Base-by-base conservation (phyloP, 1,284 basidiomycete species). In the Phellopilus nigrolimitatus region DNA sequence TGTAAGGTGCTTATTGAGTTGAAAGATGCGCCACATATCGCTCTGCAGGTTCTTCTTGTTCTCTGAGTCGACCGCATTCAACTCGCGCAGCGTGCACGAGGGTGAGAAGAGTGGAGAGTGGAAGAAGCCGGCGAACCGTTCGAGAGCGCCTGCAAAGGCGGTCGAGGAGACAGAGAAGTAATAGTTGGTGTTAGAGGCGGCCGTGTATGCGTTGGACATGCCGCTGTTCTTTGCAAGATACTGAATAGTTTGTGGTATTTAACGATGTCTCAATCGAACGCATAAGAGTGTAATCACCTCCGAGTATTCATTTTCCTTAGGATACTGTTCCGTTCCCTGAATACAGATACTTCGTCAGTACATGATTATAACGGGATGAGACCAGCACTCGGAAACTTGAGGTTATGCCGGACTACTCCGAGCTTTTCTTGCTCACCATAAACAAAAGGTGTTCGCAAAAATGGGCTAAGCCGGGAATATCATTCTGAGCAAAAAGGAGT, bases 11-110 rank as follows among this genome's bases (percentile, higher is more conserved):
- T 99, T 99, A 69, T 93, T 94, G 22, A 98, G 73, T 69, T 99
- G 97, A 71, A 91, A 98, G 51, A 95, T 84, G n/a, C 97, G 82
- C 94, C 95, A 98, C 63, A 88, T 73, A 66, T 99, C 95, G n/a
- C 74, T 75, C 69, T 98, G 95, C 47, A 93, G 79, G 65, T 99
- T 99, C 75, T 99, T 99, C 75, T 93, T 94, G 77, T 99, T 90
- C 66, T 99, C 97, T 1, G 94, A 97, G 66, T 99, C 89, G 31
- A 99, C 97, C 1, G 97, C 97, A 60, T 95, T 94, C 59, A 98
- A 82, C 70, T 99, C 97, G 41, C 97, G 82, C 48, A 88, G 82
- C 0, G 95, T 95, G 66, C 95, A 95, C 13, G 90, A 91, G 0
- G 88, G 81, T 9, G 90, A 73, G 64, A 99, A 99, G 47, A 97